Evolutionary conservation across 805 yeast genomes (phyloP).

Genomic region (Pichia kluyveri): DNA sequence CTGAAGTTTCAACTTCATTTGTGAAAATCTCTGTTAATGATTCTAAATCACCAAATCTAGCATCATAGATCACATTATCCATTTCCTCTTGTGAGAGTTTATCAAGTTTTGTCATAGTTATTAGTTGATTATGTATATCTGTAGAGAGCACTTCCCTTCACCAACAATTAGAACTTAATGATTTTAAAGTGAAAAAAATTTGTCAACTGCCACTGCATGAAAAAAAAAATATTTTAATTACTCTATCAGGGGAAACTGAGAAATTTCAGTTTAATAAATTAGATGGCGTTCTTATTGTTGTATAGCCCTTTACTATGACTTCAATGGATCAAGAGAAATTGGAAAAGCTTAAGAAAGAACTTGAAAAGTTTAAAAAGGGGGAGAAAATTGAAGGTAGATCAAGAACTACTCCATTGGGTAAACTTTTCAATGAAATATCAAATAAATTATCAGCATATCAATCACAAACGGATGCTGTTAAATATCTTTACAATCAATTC

Average conservation of each 20-base stretch:
- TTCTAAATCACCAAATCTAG: conserved; percentile 83
- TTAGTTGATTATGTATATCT: no score
- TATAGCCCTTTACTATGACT: no score
- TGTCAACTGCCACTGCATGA: no score
- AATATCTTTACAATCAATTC: conserved; percentile 5
- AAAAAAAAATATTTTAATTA: no score
- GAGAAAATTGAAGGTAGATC: conserved; percentile 15
- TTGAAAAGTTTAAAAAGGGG: conserved; percentile 17
- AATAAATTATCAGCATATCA: conserved; percentile 10
- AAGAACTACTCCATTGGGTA: conserved; percentile 25
- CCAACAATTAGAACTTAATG: no score
- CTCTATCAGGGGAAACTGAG: no score
- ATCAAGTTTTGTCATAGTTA: conserved; percentile 19
- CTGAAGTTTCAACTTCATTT: conserved; percentile 38
- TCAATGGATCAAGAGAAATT: conserved; percentile 4
- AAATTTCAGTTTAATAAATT: no score
- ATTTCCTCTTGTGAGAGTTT: conserved; percentile 60
- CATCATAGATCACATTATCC: conserved; percentile 73
- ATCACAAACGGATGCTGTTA: conserved; percentile 3
- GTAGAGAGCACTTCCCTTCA: no score
- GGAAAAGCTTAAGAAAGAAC: conserved; percentile 10
- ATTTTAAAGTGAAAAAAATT: no score
- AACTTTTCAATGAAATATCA: conserved; percentile 22
- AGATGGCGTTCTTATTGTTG: no score
- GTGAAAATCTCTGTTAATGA: conserved; percentile 60